phyloP scores from a whole-genome alignment of 345 rosid species.

The Pseudoturritis turrita region DNA sequence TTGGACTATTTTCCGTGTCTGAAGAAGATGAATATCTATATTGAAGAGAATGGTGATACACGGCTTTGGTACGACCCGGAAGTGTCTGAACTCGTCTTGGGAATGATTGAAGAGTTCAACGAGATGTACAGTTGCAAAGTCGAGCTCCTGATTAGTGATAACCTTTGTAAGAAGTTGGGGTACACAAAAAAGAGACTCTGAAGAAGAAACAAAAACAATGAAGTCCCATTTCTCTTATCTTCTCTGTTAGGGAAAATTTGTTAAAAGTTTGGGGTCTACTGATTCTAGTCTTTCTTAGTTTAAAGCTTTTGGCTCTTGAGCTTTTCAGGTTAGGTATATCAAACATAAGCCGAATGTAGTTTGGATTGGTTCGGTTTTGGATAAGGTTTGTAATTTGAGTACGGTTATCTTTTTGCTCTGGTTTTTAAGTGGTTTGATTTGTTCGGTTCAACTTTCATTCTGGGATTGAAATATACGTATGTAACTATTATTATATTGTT shows the following conservation, averaged over 20 bases:
- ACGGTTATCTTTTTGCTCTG: too few relatives aligned
- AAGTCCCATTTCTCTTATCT: too few relatives aligned
- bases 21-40: constrained; percentile 5
- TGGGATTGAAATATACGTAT: not conserved
- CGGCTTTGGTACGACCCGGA: not conserved
- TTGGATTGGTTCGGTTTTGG: too few relatives aligned
- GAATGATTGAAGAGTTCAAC: constrained; percentile 9
- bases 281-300: too few relatives aligned
- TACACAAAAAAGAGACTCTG: not conserved
- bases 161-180: not conserved
- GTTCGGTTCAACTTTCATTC: not conserved
- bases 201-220: too few relatives aligned
- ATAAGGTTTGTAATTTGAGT: too few relatives aligned
- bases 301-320: too few relatives aligned
- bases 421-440: not conserved
- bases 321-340: too few relatives aligned
- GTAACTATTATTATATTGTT: too few relatives aligned
- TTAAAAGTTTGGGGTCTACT: too few relatives aligned
- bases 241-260: too few relatives aligned
- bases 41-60: not conserved
- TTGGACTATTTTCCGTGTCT: constrained; percentile 14
- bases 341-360: too few relatives aligned
- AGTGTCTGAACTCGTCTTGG: not conserved
- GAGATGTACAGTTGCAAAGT: constrained; percentile 1
- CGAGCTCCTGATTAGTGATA: not conserved